phyloP scores from a whole-genome alignment of 495 filamentous ascomycete species.

The Hyaloscypha variabilis region DNA sequence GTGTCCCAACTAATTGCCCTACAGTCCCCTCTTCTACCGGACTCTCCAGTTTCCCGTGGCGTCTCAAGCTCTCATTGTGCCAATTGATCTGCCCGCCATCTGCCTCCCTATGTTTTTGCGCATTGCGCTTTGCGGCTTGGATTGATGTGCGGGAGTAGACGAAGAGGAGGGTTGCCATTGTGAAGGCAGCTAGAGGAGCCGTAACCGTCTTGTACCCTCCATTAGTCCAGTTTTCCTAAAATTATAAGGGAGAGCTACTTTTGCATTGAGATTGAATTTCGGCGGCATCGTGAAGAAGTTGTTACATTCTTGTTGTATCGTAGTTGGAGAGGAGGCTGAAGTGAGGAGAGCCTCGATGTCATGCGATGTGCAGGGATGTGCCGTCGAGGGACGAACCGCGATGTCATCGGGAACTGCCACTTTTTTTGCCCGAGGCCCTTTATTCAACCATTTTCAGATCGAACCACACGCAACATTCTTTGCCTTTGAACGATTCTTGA shows the following conservation, averaged over 20 bases:
- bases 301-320: not conserved
- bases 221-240: constrained; percentile 6
- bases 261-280: constrained; percentile 31
- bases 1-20: constrained; percentile 21
- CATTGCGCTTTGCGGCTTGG: constrained; percentile 45
- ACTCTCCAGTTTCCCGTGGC: constrained; percentile 43
- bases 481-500: not conserved
- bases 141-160: constrained; percentile 45
- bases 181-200: constrained; percentile 49
- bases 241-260: constrained; percentile 17
- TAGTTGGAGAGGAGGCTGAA: not conserved
- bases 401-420: not conserved
- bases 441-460: not conserved
- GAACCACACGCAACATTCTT: not conserved
- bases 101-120: constrained; percentile 44
- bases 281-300: constrained; percentile 21
- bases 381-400: not conserved
- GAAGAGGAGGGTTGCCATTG: constrained; percentile 50
- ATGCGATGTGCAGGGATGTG: not conserved
- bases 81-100: constrained; percentile 51
- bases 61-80: constrained; percentile 45
- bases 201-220: constrained; percentile 39
- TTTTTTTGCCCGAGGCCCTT: not conserved
- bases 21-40: constrained; percentile 33
- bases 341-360: not conserved